A percentile compares a stretch with the other conserved stretches of the same genome.
Evolutionary conservation across 2,329 filamentous ascomycete genomes (phyloP).

Genomic region (Trichophyton mentagrophytes): DNA sequence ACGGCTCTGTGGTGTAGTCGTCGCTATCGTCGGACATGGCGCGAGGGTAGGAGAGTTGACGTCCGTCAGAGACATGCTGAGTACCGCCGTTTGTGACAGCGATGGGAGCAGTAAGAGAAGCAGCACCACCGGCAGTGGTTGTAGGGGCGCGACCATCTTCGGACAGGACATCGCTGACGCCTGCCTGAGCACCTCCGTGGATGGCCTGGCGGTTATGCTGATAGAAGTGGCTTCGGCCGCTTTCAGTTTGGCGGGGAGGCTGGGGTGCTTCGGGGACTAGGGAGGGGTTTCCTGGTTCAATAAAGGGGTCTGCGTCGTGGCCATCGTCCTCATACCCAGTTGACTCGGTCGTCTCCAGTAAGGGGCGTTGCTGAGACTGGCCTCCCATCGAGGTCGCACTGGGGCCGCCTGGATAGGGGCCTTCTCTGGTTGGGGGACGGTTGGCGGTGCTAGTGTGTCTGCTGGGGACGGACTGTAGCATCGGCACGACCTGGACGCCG

Average conservation of each 20-base stretch:
- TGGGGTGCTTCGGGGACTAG: not conserved
- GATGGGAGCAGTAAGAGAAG: constrained; percentile 21
- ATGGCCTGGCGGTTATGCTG: constrained; percentile 25
- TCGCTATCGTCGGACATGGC: constrained; percentile 39
- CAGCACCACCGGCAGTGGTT: constrained; percentile 43
- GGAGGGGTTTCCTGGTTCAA: constrained; percentile 27
- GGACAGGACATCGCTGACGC: constrained; percentile 48
- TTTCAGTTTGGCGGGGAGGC: constrained; percentile 9
- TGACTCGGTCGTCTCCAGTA: constrained; percentile 29
- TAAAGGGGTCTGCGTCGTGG: constrained; percentile 49
- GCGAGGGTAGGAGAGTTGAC: constrained; percentile 44
- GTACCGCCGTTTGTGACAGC: constrained; percentile 34
- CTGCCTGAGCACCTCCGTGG: constrained; percentile 14
- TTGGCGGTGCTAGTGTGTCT: constrained; percentile 38
- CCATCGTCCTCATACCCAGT: constrained; percentile 38
- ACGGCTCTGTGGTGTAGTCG: constrained; percentile 42
- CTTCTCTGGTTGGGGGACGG: constrained; percentile 36
- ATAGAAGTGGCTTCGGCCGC: constrained; percentile 27
- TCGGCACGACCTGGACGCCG: constrained; percentile 89
- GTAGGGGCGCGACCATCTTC: constrained; percentile 49
- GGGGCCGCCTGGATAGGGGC: constrained; percentile 29
- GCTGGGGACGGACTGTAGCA: constrained; percentile 58
- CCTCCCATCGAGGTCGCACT: constrained; percentile 21
- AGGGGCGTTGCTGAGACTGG: constrained; percentile 10
- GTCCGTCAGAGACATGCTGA: constrained; percentile 43